Evolutionary conservation across 1,284 basidiomycete genomes (phyloP).

Genomic region (Irpex sp.): DNA sequence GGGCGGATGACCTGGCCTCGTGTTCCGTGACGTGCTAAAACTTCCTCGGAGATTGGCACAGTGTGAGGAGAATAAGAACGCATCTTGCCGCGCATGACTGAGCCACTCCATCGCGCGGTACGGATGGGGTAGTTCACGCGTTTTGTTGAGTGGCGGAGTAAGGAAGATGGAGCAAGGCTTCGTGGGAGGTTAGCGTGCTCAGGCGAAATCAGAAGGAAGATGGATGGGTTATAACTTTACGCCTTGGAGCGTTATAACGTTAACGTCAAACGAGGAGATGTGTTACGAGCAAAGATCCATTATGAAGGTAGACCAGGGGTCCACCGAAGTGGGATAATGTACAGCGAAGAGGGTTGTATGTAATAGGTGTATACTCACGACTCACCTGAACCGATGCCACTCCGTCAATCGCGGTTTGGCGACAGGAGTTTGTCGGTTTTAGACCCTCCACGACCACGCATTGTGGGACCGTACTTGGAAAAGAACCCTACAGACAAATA

Average conservation of each 20-base stretch:
- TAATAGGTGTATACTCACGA: background rate
- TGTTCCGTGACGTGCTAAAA: background rate
- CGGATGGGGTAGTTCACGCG: background rate
- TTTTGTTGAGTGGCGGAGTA: background rate
- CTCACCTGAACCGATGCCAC: background rate
- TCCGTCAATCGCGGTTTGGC: background rate
- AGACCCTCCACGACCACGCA: background rate
- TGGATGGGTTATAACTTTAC: background rate
- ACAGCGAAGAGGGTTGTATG: background rate
- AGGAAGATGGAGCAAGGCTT: background rate
- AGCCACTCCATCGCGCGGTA: too few species aligned
- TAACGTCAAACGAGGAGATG: background rate
- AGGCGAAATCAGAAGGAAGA: background rate
- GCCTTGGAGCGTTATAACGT: background rate
- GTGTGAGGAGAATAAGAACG: background rate
- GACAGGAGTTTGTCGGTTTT: background rate
- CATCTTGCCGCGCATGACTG: background rate
- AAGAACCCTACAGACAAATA: background rate
- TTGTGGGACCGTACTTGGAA: background rate
- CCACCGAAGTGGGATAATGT: background rate
- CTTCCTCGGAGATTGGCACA: background rate
- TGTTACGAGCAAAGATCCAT: background rate
- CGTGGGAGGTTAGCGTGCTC: background rate
- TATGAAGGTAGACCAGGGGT: background rate
- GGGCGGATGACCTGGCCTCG: background rate